These are phyloP conservation scores for Phytophthora kernoviae DNA, from an alignment of 352 stramenopile species.

Conservation along the genomic window DNA sequence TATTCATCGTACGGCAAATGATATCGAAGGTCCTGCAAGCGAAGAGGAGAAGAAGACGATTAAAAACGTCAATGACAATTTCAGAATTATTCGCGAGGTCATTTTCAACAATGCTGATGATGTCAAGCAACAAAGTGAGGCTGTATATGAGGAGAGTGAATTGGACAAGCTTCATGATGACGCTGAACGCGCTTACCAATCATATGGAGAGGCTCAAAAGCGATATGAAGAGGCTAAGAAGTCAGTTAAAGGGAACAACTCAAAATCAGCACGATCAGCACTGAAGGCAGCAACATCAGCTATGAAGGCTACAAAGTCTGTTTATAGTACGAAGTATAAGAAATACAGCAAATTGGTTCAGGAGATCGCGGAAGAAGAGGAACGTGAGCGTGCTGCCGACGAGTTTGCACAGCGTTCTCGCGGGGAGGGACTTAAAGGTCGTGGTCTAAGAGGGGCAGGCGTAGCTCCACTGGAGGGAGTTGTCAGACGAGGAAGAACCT, in stretches of 20 bases:
- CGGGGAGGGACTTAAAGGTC: too few species aligned
- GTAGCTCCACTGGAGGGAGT: too few species aligned
- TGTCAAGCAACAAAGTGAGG: slow-evolving; percentile 7
- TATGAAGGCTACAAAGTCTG: slow-evolving; percentile 12
- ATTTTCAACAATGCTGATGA: too few species aligned
- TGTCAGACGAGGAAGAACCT: too few species aligned
- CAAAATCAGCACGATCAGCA: slow-evolving; percentile 1
- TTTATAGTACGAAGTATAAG: slow-evolving; percentile 14
- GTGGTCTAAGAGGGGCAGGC: too few species aligned
- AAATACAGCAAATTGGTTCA: too few species aligned
- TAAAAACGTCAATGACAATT: too few species aligned
- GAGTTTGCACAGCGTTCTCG: too few species aligned
- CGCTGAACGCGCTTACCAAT: slow-evolving; percentile 12
- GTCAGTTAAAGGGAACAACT: slow-evolving; percentile 2
- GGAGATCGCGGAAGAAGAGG: too few species aligned
- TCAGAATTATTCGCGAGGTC: too few species aligned
- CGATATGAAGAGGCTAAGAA: slow-evolving; percentile 9
- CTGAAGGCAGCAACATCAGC: slow-evolving; percentile 6
- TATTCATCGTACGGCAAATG: slow-evolving; percentile 3
- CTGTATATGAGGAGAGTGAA: background rate
- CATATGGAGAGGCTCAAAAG: slow-evolving; percentile 20
- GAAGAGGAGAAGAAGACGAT: slow-evolving; percentile 2
- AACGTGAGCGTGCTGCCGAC: too few species aligned
- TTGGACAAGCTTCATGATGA: slow-evolving; percentile 22
- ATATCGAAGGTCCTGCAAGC: slow-evolving; percentile 10